Evolutionary conservation across 2,329 filamentous ascomycete genomes (phyloP).

Genomic region (Fusarium hainanense): DNA sequence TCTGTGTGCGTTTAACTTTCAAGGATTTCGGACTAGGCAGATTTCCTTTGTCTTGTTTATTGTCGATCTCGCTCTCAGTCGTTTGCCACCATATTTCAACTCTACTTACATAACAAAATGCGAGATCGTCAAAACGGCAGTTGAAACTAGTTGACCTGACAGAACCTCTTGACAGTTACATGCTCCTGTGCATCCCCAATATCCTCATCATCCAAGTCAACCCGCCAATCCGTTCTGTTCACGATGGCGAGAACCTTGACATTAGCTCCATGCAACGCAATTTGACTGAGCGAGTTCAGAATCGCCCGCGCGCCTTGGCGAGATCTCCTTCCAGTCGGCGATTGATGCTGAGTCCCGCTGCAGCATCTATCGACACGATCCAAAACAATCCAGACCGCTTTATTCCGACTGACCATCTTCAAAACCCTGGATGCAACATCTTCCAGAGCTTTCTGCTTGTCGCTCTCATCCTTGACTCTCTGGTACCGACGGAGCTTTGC

Average conservation of each 20-base stretch:
- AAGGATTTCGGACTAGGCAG: no score
- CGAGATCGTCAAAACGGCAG: no score
- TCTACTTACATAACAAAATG: no score
- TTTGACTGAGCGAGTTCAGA: background rate
- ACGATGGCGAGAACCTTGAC: background rate
- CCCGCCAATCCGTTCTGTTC: background rate
- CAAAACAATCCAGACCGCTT: rapidly evolving
- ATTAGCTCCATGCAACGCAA: rapidly evolving
- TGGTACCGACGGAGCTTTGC: background rate
- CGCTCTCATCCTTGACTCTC: rapidly evolving
- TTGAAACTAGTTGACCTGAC: background rate
- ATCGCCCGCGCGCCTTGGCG: background rate
- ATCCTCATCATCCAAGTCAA: background rate
- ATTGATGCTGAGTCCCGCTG: rapidly evolving
- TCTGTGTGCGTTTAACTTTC: no score
- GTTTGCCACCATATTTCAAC: no score
- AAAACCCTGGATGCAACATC: rapidly evolving
- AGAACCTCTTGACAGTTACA: background rate
- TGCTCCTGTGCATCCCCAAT: background rate
- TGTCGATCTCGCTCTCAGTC: no score
- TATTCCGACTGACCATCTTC: background rate
- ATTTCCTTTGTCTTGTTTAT: no score
- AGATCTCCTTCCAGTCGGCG: rapidly evolving
- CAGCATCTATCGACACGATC: background rate
- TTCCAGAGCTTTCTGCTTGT: background rate